A percentile compares a stretch with the other conserved stretches of the same genome.
Conservation (phyloP, 306 rosid species). For the Trifolium subterraneum region DNA sequence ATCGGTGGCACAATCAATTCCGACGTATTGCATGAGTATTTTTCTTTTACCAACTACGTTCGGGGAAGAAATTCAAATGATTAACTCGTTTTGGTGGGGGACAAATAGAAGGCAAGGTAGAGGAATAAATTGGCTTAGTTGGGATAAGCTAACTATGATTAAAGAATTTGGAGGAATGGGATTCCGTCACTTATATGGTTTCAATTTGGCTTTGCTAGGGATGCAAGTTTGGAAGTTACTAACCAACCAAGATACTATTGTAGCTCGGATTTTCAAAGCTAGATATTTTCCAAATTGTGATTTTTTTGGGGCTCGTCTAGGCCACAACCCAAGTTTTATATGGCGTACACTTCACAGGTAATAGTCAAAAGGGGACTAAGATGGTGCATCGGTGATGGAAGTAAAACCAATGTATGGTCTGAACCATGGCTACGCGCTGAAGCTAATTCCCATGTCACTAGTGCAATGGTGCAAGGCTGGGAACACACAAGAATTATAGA, state of each 20-base stretch:
- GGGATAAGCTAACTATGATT: not conserved
- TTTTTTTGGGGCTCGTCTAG: not conserved
- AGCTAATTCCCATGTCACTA: too few relatives aligned
- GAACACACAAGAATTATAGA: too few relatives aligned
- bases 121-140: not conserved
- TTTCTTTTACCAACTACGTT: not conserved
- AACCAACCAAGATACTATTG: not conserved
- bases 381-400: not conserved
- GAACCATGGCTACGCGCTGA: not conserved
- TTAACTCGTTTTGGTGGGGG: not conserved
- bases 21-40: not conserved
- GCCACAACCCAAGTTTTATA: not conserved
- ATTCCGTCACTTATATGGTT: not conserved
- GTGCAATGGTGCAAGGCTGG: rapidly evolving
- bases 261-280: not conserved
- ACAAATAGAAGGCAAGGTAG: not conserved
- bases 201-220: not conserved
- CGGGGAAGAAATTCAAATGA: not conserved
- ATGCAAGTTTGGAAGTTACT: not conserved
- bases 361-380: not conserved
- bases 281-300: not conserved
- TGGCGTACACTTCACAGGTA: not conserved
- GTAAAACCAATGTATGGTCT: not conserved
- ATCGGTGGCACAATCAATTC: not conserved
- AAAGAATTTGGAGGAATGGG: not conserved